phyloP scores from a whole-genome alignment of 371 early-diverging fungal species.

The Choanephora cucurbitarum region DNA sequence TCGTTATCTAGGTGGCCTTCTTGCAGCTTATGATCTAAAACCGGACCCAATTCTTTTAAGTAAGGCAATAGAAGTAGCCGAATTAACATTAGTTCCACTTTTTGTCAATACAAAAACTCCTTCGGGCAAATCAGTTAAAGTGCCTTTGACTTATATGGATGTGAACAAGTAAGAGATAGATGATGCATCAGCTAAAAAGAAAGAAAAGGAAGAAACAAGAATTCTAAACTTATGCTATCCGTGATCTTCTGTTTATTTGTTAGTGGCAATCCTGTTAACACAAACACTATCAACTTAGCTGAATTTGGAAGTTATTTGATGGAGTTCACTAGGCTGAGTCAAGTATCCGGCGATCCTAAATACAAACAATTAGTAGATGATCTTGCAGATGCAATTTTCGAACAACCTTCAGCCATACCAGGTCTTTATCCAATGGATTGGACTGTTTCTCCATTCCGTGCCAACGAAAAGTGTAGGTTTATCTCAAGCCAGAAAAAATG shows the following conservation, averaged over 20 bases:
- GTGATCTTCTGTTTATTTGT: too few species aligned
- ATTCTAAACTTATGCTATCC: background rate
- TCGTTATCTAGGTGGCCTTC: conserved; percentile 71
- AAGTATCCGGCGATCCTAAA: conserved; percentile 63
- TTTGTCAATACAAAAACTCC: conserved; percentile 45
- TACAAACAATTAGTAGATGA: conserved; percentile 56
- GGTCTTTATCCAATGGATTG: conserved; percentile 56
- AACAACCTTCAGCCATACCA: conserved; percentile 41
- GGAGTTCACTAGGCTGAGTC: conserved; percentile 80
- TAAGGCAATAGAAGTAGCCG: conserved; percentile 76
- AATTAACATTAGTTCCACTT: conserved; percentile 67
- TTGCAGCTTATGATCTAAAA: conserved; percentile 62
- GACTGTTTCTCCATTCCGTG: conserved; percentile 30
- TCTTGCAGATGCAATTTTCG: conserved; percentile 45
- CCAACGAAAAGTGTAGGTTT: conserved; percentile 21
- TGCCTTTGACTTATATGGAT: conserved; percentile 78
- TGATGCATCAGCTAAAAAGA: too few species aligned
- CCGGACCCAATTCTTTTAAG: conserved; percentile 59
- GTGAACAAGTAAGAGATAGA: conserved; percentile 35
- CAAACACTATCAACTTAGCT: conserved; percentile 47
- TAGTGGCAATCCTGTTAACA: conserved; percentile 13
- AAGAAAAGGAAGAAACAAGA: background rate
- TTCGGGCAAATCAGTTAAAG: conserved; percentile 53
- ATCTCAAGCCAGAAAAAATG: too few species aligned
- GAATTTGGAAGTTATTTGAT: conserved; percentile 85